Conservation (phyloP, 2,329 filamentous ascomycete genomes). For the Nemania sp. region DNA sequence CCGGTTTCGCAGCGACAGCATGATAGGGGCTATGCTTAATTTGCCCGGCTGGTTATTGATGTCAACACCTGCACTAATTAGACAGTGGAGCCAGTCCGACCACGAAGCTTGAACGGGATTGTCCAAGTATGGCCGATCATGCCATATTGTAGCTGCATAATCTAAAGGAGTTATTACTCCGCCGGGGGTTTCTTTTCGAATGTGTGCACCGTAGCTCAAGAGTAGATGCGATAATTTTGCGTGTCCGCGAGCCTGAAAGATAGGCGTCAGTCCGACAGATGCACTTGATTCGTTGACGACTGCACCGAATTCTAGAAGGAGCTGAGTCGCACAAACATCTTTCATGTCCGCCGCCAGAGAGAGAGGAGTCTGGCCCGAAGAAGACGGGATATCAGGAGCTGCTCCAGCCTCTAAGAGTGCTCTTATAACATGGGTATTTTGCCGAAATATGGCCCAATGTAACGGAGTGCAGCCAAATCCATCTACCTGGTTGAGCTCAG, state of each 20-base stretch:
- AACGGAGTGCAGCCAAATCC: neutral
- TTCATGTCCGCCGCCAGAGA: neutral
- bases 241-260: neutral
- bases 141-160: neutral
- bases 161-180: neutral
- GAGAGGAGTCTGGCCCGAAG: neutral
- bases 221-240: neutral
- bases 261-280: neutral
- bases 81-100: neutral
- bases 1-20: neutral
- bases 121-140: no score
- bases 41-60: neutral
- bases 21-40: neutral
- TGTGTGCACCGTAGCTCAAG: neutral
- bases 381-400: neutral
- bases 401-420: neutral
- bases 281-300: neutral
- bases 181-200: neutral
- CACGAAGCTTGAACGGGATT: neutral
- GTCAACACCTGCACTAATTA: neutral
- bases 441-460: neutral
- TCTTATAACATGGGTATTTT: neutral
- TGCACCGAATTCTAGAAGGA: neutral
- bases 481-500: neutral
- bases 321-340: neutral